Percentiles rank a stretch among this genome's conserved stretches.
Evolutionary conservation across 2,329 filamentous ascomycete species (phyloP).

Genomic region (Colletotrichum sidae): DNA sequence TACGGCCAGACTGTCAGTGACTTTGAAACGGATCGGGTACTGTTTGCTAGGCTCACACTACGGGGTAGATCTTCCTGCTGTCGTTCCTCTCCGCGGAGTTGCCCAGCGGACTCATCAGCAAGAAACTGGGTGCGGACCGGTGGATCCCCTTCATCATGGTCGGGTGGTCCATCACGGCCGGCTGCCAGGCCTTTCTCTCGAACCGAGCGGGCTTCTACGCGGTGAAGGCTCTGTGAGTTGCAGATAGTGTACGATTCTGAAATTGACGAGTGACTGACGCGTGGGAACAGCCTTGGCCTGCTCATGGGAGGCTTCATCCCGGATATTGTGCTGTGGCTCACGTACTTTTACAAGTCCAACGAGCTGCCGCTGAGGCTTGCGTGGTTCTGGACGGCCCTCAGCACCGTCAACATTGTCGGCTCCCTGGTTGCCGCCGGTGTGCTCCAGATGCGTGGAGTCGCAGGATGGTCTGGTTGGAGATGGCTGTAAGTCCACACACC

Average conservation of each 20-base stretch:
- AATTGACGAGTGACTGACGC: no score
- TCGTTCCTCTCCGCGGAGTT: conserved; percentile 61
- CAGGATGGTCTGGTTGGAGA: conserved; percentile 53
- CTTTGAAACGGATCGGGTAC: background rate
- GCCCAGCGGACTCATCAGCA: conserved; percentile 61
- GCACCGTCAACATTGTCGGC: conserved; percentile 46
- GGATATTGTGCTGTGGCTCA: conserved; percentile 47
- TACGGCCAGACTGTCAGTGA: conserved; percentile 52
- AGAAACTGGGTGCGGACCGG: conserved; percentile 60
- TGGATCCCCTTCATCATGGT: conserved; percentile 58
- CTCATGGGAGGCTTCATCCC: conserved; percentile 64
- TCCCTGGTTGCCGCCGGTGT: conserved; percentile 60
- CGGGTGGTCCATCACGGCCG: conserved; percentile 54
- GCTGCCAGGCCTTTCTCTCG: conserved; percentile 51
- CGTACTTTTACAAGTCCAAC: conserved; percentile 47
- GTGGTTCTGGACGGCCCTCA: conserved; percentile 46
- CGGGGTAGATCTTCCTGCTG: conserved; percentile 53
- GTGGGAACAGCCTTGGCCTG: conserved; percentile 49
- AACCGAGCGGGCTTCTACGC: conserved; percentile 53
- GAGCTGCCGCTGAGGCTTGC: conserved; percentile 45
- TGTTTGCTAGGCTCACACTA: conserved; percentile 24
- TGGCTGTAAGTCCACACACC: conserved; percentile 49
- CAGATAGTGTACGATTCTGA: no score
- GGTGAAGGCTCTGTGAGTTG: conserved; percentile 48
- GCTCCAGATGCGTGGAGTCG: conserved; percentile 50